These are phyloP conservation scores for Davidsoniella virescens DNA, from an alignment of 2,329 filamentous ascomycete genomes.

Conservation along the genomic window DNA sequence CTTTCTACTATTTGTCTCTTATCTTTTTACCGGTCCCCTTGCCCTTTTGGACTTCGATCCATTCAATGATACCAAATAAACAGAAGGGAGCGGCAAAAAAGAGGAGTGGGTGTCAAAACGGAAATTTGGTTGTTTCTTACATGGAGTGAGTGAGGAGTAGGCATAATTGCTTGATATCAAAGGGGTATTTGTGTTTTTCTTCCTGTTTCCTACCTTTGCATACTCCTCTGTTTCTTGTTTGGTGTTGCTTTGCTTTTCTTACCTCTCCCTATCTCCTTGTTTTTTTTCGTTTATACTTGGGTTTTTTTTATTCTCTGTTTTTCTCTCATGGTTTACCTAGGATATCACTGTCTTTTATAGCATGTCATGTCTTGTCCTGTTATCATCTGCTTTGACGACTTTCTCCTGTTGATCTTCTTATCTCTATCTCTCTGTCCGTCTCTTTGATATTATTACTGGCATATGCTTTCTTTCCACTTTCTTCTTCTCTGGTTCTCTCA, in stretches of 20 bases:
- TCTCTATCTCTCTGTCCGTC: not conserved
- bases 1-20: constrained; percentile 8
- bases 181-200: not conserved
- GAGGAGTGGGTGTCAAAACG: no score
- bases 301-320: constrained; percentile 5
- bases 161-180: not conserved
- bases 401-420: constrained; percentile 15
- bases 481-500: not conserved
- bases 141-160: no score
- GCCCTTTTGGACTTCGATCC: not conserved
- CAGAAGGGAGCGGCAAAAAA: not conserved
- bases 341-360: constrained; percentile 16
- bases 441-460: constrained; percentile 1
- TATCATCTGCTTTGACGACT: constrained; percentile 13
- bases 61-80: not conserved
- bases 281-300: constrained; percentile 3
- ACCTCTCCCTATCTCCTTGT: constrained; percentile 7
- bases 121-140: no score
- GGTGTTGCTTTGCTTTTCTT: constrained; percentile 11
- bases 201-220: not conserved
- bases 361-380: constrained; percentile 1
- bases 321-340: constrained; percentile 12
- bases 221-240: not conserved
- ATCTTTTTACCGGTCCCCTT: not conserved
- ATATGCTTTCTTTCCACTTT: not conserved